phyloP scores from a whole-genome alignment of 1,284 basidiomycete species.

The Ceratobasidium theobromae region DNA sequence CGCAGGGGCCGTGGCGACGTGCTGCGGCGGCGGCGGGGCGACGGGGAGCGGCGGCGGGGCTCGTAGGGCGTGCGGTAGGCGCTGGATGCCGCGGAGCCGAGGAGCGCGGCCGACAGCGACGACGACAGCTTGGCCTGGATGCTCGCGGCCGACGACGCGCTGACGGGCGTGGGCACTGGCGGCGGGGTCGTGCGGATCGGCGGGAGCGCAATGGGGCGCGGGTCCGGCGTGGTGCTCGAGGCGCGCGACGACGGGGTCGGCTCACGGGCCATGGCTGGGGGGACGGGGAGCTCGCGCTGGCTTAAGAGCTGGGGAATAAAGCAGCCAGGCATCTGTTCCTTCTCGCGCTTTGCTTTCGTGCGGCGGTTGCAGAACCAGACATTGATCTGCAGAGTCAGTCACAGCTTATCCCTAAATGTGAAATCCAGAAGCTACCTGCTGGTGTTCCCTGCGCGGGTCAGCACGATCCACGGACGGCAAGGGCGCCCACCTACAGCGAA shows the following conservation, averaged over 20 bases:
- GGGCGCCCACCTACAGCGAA: constrained; percentile 4
- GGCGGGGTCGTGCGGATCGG: neutral
- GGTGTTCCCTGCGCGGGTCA: constrained; percentile 22
- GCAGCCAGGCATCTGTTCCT: constrained; percentile 19
- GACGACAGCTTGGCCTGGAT: constrained; percentile 28
- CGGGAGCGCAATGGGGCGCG: constrained; percentile 1
- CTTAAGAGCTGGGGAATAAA: constrained; percentile 23
- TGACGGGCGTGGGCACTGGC: constrained; percentile 8
- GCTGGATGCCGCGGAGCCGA: constrained; percentile 13
- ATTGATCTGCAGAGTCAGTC: constrained; percentile 29
- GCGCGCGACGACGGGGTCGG: constrained; percentile 7
- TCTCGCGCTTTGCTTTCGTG: constrained; percentile 28
- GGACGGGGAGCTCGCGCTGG: constrained; percentile 1
- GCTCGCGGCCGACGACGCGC: constrained; percentile 18
- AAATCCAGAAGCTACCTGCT: constrained; percentile 31
- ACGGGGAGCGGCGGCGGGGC: neutral
- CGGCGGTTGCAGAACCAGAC: constrained; percentile 26
- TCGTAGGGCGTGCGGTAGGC: constrained; percentile 16
- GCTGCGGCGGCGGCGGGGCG: neutral
- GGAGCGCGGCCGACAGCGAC: constrained; percentile 26
- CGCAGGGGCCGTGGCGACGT: constrained; percentile 11
- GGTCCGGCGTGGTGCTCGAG: neutral
- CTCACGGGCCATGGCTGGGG: neutral
- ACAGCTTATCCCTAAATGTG: no score
- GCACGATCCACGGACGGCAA: constrained; percentile 6